Conservation (phyloP, 164 flowering plant genomes). For the Piper betle region DNA sequence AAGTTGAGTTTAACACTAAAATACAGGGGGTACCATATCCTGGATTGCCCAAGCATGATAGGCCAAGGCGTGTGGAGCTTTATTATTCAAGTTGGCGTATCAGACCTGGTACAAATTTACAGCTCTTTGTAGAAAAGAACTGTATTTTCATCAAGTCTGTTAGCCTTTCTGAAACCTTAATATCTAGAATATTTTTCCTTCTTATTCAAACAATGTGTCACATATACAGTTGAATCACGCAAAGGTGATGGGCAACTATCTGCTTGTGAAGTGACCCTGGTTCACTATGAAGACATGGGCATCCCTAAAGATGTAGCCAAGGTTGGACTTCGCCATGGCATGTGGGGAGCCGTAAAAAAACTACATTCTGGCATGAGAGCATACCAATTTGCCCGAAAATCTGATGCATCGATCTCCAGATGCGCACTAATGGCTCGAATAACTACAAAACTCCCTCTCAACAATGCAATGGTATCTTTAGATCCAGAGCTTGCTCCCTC, state of each 20-base stretch:
- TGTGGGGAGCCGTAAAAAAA: slow-evolving; percentile 98
- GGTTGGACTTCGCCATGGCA: slow-evolving; percentile 89
- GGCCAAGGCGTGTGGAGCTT: slow-evolving; percentile 91
- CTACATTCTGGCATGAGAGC: slow-evolving; percentile 77
- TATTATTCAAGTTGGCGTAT: slow-evolving; percentile 94
- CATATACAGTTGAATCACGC: slow-evolving; percentile 61
- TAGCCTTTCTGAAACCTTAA: neutral
- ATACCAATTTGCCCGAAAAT: slow-evolving; percentile 60
- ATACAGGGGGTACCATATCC: slow-evolving; percentile 76
- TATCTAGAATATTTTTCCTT: neutral
- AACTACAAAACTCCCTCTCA: slow-evolving; percentile 47
- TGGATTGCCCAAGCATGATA: slow-evolving; percentile 54
- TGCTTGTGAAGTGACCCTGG: slow-evolving; percentile 80
- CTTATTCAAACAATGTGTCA: neutral
- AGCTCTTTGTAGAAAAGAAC: neutral
- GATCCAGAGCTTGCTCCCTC: slow-evolving; percentile 14
- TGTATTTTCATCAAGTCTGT: neutral
- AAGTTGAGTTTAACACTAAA: neutral
- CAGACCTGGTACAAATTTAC: slow-evolving; percentile 44
- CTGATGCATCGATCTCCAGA: slow-evolving; percentile 44
- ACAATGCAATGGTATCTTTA: slow-evolving; percentile 16
- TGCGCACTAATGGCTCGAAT: slow-evolving; percentile 60
- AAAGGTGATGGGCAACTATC: slow-evolving; percentile 76
- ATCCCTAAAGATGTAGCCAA: slow-evolving; percentile 97
- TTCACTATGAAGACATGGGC: slow-evolving; percentile 98